phyloP scores from a whole-genome alignment of 768 basidiomycete species.

The Leccinum olivaceopallidum region DNA sequence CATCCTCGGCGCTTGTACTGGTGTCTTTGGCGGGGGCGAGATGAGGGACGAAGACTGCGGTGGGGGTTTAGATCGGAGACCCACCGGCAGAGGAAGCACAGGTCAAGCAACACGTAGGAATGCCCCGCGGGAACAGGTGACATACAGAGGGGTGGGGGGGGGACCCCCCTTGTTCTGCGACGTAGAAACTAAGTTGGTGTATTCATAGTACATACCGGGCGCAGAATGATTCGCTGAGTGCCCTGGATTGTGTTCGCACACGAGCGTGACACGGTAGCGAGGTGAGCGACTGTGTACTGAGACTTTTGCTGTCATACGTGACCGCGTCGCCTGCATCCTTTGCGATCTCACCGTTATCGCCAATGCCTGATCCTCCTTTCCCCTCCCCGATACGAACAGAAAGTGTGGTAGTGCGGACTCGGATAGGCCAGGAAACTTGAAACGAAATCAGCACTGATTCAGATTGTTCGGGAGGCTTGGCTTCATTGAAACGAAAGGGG shows the following conservation, averaged over 20 bases:
- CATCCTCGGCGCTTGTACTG: conserved; percentile 11
- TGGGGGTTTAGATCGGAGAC: conserved; percentile 20
- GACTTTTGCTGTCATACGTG: conserved; percentile 68
- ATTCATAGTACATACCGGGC: no score
- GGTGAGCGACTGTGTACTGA: conserved; percentile 33
- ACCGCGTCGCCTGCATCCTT: conserved; percentile 41
- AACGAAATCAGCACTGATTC: conserved; percentile 57
- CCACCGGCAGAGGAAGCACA: conserved; percentile 35
- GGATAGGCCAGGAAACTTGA: conserved; percentile 52
- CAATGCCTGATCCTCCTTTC: conserved; percentile 31
- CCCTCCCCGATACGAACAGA: conserved; percentile 46
- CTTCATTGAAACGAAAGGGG: conserved; percentile 64
- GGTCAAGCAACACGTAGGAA: conserved; percentile 31
- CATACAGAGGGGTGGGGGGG: no score
- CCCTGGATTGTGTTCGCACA: no score
- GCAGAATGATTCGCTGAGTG: no score
- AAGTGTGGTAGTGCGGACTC: conserved; percentile 60
- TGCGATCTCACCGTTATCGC: conserved; percentile 13
- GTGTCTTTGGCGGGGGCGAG: conserved; percentile 18
- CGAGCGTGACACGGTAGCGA: no score
- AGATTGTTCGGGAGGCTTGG: conserved; percentile 74
- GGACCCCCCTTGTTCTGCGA: no score
- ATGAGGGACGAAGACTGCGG: conserved; percentile 16
- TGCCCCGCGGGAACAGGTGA: no score
- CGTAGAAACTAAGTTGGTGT: no score